These are phyloP conservation scores for Aspergillus incahuasiensis DNA, from an alignment of 495 filamentous ascomycete species.

Conservation along the genomic window DNA sequence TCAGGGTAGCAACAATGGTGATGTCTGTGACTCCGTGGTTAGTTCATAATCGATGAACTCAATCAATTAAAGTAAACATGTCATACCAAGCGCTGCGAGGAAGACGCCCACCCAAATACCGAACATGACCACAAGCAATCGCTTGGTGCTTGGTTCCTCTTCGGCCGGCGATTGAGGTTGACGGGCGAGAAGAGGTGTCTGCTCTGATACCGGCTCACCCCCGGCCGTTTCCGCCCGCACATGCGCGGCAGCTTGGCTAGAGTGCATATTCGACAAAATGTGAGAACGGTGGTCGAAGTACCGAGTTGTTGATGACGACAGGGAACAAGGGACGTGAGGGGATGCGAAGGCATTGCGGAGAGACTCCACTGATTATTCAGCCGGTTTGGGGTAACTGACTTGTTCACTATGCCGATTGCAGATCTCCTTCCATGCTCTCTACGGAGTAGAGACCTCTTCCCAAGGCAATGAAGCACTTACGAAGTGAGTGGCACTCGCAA, in stretches of 20 bases:
- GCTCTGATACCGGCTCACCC: slow-evolving; percentile 29
- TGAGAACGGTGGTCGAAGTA: not conserved
- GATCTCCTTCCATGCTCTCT: not conserved
- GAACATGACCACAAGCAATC: slow-evolving; percentile 40
- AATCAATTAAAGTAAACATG: not conserved
- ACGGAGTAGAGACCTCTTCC: no score
- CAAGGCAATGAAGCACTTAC: no score
- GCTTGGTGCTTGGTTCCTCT: slow-evolving; percentile 38
- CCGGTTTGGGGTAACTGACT: not conserved
- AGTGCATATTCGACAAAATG: slow-evolving; percentile 5
- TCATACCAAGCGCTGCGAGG: slow-evolving; percentile 64
- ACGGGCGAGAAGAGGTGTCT: slow-evolving; percentile 37
- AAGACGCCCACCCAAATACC: slow-evolving; percentile 75
- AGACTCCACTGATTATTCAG: not conserved
- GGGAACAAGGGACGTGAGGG: not conserved
- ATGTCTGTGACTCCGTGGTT: slow-evolving; percentile 44
- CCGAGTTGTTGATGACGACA: not conserved
- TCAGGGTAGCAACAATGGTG: slow-evolving; percentile 81
- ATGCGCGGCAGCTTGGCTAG: slow-evolving; percentile 1
- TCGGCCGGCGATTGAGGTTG: slow-evolving; percentile 14
- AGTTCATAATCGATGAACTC: slow-evolving; percentile 2
- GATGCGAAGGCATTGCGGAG: not conserved
- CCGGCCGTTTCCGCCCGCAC: slow-evolving; percentile 9
- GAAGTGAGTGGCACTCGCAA: no score
- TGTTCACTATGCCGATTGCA: not conserved